Conservation (phyloP, 129 eudicot genomes). For the Chrysanthemum makinoi region DNA sequence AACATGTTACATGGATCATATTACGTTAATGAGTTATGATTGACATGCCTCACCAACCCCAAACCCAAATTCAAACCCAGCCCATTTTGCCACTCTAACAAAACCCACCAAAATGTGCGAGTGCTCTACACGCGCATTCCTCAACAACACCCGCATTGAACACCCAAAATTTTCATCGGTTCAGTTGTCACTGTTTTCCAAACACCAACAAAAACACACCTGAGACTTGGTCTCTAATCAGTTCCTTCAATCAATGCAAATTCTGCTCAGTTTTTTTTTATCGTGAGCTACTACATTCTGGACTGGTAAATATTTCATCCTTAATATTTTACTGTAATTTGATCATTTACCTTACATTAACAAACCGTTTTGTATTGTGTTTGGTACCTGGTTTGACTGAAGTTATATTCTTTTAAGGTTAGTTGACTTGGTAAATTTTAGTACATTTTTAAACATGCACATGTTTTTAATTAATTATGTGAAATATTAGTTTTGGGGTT, state of each 20-base stretch:
- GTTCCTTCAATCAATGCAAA: not conserved
- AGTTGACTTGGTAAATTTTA: conserved; percentile 9
- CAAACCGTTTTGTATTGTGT: not conserved
- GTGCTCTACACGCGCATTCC: not conserved
- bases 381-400: not conserved
- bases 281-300: conserved; percentile 26
- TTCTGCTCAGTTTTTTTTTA: not conserved
- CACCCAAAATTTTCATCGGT: too few relatives aligned
- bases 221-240: not conserved
- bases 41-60: too few relatives aligned
- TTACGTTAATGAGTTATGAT: too few relatives aligned
- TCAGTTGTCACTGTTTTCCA: too few relatives aligned
- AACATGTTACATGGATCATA: too few relatives aligned
- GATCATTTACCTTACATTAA: conserved; percentile 4
- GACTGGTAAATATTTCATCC: conserved; percentile 3
- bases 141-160: not conserved
- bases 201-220: not conserved
- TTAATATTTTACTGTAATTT: not conserved
- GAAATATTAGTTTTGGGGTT: not conserved
- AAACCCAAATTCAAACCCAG: too few relatives aligned
- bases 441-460: conserved; percentile 11
- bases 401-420: not conserved
- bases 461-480: not conserved
- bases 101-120: not conserved
- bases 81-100: too few relatives aligned